Conservation (phyloP, 2,329 filamentous ascomycete genomes). For the Beauveria pseudobassiana region DNA sequence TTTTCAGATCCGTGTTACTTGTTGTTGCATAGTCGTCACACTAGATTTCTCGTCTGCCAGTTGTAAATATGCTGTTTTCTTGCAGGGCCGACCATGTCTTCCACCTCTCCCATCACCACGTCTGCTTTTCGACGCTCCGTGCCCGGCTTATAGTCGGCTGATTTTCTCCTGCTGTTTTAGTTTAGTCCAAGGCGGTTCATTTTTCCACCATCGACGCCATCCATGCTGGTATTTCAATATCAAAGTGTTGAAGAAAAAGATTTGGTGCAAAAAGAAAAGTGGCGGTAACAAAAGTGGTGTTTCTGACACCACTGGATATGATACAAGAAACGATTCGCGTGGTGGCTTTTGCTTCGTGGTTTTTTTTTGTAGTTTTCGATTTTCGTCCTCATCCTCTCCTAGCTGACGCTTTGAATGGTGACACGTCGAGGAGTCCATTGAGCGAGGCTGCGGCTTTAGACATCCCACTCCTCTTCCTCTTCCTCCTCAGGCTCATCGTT, state of each 20-base stretch:
- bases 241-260: not conserved
- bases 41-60: not conserved
- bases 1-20: not conserved
- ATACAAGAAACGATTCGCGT: slow-evolving; percentile 8
- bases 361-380: not conserved
- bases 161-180: not conserved
- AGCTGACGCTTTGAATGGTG: not conserved
- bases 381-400: not conserved
- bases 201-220: slow-evolving; percentile 5
- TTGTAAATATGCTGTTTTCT: not conserved
- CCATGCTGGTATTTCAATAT: slow-evolving; percentile 4
- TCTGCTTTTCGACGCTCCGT: not conserved
- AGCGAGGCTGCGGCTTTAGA: slow-evolving; percentile 27
- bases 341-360: not conserved
- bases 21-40: not conserved
- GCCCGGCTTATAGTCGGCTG: not conserved
- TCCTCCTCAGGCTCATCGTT: slow-evolving; percentile 36
- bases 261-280: not conserved
- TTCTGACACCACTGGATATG: slow-evolving; percentile 4
- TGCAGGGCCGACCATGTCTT: not conserved
- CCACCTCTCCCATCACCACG: not conserved
- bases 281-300: not conserved
- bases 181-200: not conserved
- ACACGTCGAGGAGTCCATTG: not conserved
- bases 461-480: slow-evolving; percentile 45